phyloP scores from a whole-genome alignment of 352 stramenopile genomes.

The Phytophthora nicotianae region DNA sequence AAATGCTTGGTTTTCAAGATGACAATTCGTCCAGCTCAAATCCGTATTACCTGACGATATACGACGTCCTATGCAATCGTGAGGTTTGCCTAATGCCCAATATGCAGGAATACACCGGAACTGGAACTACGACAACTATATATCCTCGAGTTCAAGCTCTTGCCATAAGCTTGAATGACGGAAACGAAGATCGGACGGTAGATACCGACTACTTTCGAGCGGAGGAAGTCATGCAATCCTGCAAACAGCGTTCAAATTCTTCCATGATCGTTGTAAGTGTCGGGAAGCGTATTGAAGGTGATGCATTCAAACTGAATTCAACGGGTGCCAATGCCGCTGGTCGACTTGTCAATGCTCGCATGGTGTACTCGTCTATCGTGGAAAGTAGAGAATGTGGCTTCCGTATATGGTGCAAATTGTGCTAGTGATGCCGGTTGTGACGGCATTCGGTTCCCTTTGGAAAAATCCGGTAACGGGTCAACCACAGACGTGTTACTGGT shows the following conservation, averaged over 20 bases:
- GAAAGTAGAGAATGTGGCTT: not conserved
- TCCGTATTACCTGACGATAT: not conserved
- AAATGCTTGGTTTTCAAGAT: conserved; percentile 6
- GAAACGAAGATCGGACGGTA: conserved; percentile 1
- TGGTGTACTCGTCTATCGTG: conserved; percentile 35
- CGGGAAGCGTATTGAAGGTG: conserved; percentile 21
- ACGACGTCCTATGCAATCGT: not conserved
- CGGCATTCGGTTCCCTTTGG: conserved; percentile 5
- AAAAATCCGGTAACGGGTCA: not conserved
- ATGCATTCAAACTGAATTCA: conserved; percentile 8
- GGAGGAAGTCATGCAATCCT: conserved; percentile 13
- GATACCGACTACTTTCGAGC: not conserved
- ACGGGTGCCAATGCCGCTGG: not conserved
- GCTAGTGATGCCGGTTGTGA: not conserved
- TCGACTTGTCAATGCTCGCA: conserved; percentile 13
- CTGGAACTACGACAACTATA: not conserved
- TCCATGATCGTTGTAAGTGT: conserved; percentile 24
- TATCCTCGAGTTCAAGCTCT: conserved; percentile 22
- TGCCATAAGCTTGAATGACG: conserved; percentile 16
- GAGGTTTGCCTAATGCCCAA: not conserved
- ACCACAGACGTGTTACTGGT: conserved; percentile 1
- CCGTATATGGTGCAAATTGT: not conserved
- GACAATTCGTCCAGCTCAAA: conserved; percentile 17
- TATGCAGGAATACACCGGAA: not conserved
- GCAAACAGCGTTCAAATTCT: conserved; percentile 12